A percentile compares a stretch with the other conserved stretches of the same genome.
Conservation (phyloP, 441 rosid genomes). For the Adansonia grandidieri region DNA sequence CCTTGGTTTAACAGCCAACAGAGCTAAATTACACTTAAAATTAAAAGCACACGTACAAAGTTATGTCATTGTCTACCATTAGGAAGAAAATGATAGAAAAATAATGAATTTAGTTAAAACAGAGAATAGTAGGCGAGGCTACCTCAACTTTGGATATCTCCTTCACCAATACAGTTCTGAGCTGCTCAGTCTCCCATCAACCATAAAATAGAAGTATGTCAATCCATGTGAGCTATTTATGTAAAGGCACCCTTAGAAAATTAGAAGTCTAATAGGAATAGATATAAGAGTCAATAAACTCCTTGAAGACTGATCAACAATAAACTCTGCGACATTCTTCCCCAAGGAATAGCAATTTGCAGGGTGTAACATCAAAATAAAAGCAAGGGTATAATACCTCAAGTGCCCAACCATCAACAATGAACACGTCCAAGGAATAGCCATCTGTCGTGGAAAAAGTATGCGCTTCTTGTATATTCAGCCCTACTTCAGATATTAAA, state of each 20-base stretch:
- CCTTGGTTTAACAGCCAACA: not conserved
- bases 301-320: not conserved
- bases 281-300: not conserved
- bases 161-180: conserved; percentile 46
- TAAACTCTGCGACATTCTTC: not conserved
- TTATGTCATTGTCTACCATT: not conserved
- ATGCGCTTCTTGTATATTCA: conserved; percentile 83
- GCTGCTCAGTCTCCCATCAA: conserved; percentile 52
- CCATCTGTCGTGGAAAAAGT: conserved; percentile 77
- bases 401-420: conserved; percentile 58
- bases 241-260: not conserved
- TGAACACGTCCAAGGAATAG: conserved; percentile 73
- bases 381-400: conserved; percentile 43
- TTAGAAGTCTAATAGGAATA: not conserved
- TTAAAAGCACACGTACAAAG: not conserved
- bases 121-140: conserved; percentile 24
- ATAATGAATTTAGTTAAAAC: not conserved
- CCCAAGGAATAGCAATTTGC: not conserved
- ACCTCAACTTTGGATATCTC: conserved; percentile 66
- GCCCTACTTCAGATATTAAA: conserved; percentile 63
- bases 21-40: not conserved
- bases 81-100: conserved; percentile 4
- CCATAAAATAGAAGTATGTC: conserved; percentile 26
- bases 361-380: not conserved
- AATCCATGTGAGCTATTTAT: not conserved